Evolutionary conservation across 2,329 filamentous ascomycete genomes (phyloP), one percentile per base, ranked within the genome.

Genomic region (Juglanconis oblonga): DNA sequence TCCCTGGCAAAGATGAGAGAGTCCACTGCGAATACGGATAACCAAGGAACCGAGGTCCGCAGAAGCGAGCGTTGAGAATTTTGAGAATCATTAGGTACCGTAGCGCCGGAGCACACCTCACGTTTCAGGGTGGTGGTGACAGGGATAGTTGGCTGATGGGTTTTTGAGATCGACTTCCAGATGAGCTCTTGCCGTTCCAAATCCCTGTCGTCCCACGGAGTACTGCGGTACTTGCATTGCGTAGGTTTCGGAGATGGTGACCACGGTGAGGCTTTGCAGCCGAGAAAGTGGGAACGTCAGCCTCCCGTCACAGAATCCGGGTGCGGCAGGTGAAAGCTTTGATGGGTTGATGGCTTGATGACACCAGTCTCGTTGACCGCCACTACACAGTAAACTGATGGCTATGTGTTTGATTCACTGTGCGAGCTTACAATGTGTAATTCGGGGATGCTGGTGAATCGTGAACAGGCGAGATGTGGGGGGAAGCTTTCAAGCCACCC

Each of bases 111-210:
- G 61, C 50, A 57, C 49, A 62, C 55, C 49, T 57, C 50, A 54
- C 58, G 61, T 63, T 63, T 63, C 61, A 63, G 61, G 53, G 61
- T 61, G 36, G 24, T 42, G 40, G 50, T 36, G 58, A 61, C 58
- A 63, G 50, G 58, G 61, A 52, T 58, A 31, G 14, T 49, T 35
- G 29, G 54, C 48, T 61, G 54, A 54, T 45, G 54, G 56, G 40
- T 33, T 38, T 33, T 44, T 36, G 45, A 57, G 61, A 61, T 63
- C 55, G 61, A 55, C 61, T 63, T 63, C 54, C 57, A 62, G 60
- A 62, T 59, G 57, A 53, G 33, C 54, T 62, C 50, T 53, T 51
- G 48, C 53, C 48, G 52, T 53, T 40, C n/a, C 35, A n/a, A 24
- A 60, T 52, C 61, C 60, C 61, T 62, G 57, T 57, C 50, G 17